Evolutionary conservation across 2,329 filamentous ascomycete genomes (phyloP).

Genomic region (Penicillium polonicum): DNA sequence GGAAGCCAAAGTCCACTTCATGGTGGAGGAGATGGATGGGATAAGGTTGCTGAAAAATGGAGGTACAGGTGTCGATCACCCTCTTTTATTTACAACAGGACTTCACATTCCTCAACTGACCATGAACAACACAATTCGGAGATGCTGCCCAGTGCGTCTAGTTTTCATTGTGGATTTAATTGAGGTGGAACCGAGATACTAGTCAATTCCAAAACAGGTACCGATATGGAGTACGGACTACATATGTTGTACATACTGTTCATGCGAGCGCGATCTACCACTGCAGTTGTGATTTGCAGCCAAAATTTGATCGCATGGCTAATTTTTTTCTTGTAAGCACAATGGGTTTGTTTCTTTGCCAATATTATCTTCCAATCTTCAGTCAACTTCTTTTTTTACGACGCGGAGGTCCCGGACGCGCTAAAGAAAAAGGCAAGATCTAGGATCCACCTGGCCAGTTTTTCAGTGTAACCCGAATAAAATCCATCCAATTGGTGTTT

Average conservation of each 20-base stretch:
- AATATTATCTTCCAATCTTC: not conserved
- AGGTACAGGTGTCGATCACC: slow-evolving; percentile 10
- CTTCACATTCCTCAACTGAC: not conserved
- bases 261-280: not conserved
- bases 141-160: slow-evolving; percentile 24
- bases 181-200: slow-evolving; percentile 2
- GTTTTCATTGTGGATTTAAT: not conserved
- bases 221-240: too few species aligned
- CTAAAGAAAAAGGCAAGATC: not conserved
- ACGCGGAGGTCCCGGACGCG: not conserved
- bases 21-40: slow-evolving; percentile 14
- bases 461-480: not conserved
- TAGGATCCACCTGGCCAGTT: not conserved
- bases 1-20: slow-evolving; percentile 26
- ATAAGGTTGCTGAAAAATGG: slow-evolving; percentile 2
- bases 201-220: too few species aligned
- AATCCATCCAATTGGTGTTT: not conserved
- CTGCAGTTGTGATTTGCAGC: not conserved
- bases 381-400: not conserved
- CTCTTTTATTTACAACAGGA: not conserved
- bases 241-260: too few species aligned
- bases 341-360: too few species aligned
- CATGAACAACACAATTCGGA: slow-evolving; percentile 14
- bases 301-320: too few species aligned
- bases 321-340: too few species aligned